Conservation (phyloP, 345 rosid species). For the Bretschneidera sinensis region DNA sequence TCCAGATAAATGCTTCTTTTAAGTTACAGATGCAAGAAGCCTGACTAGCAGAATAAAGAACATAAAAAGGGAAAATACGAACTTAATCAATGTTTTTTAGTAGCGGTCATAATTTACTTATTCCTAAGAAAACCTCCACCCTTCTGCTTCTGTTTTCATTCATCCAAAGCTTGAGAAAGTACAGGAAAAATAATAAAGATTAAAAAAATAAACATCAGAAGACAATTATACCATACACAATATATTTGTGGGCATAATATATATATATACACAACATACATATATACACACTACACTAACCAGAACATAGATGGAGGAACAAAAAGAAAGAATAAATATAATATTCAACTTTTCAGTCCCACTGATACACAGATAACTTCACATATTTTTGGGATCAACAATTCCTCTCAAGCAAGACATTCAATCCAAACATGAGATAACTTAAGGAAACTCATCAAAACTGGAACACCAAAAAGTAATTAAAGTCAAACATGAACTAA, state of each 20-base stretch:
- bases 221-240: too few relatives aligned
- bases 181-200: neutral
- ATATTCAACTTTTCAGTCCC: neutral
- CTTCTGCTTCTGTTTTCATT: neutral
- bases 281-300: too few relatives aligned
- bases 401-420: neutral
- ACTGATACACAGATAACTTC: neutral
- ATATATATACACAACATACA: too few relatives aligned
- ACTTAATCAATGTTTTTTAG: too few relatives aligned
- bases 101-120: neutral
- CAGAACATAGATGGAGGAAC: too few relatives aligned
- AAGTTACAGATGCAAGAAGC: neutral
- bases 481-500: conserved; percentile 10
- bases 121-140: neutral
- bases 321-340: too few relatives aligned
- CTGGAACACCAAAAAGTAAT: neutral
- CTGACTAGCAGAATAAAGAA: neutral
- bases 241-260: too few relatives aligned
- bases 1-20: neutral
- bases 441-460: neutral
- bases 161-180: neutral
- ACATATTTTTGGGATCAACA: neutral
- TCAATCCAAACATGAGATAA: too few relatives aligned
- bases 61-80: neutral
- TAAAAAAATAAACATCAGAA: neutral